Evolutionary conservation across 192 early-diverging fungal species (phyloP).

Genomic region (Mortierella claussenii): DNA sequence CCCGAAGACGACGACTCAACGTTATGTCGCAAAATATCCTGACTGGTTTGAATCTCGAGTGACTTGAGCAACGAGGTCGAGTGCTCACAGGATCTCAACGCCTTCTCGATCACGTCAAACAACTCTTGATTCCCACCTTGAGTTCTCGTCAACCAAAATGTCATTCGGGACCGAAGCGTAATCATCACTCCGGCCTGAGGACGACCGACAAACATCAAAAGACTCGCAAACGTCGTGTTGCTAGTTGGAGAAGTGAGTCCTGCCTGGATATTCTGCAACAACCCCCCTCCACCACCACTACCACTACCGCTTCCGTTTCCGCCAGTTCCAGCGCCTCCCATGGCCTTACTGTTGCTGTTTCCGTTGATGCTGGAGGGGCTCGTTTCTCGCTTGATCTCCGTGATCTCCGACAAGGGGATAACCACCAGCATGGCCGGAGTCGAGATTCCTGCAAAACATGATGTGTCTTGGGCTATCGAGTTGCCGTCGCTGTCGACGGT

Average conservation of each 20-base stretch:
- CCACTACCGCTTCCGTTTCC: no score
- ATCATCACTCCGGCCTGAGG: constrained; percentile 17
- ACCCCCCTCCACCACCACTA: neutral
- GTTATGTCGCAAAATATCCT: neutral
- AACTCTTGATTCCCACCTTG: constrained; percentile 27
- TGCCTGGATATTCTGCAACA: constrained; percentile 1
- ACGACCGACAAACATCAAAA: constrained; percentile 26
- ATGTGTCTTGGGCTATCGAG: no score
- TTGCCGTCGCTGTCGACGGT: no score
- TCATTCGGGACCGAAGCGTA: constrained; percentile 12
- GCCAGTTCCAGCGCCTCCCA: no score
- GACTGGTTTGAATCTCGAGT: constrained; percentile 28
- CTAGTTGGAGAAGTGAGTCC: constrained; percentile 1
- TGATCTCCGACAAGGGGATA: constrained; percentile 31
- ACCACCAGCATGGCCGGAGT: constrained; percentile 16
- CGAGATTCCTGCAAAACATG: neutral
- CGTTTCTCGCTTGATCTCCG: constrained; percentile 33
- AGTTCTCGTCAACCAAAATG: constrained; percentile 24
- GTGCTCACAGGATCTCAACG: neutral
- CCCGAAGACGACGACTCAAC: neutral
- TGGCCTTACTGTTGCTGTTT: no score
- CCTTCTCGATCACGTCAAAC: constrained; percentile 17
- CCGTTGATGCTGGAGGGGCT: constrained; percentile 13
- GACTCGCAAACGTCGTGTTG: constrained; percentile 11
- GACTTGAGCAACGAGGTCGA: constrained; percentile 22